Evolutionary conservation across 192 early-diverging fungal genomes (phyloP), one percentile per base, ranked within the genome.

Genomic region (Martensiomyces pterosporus): DNA sequence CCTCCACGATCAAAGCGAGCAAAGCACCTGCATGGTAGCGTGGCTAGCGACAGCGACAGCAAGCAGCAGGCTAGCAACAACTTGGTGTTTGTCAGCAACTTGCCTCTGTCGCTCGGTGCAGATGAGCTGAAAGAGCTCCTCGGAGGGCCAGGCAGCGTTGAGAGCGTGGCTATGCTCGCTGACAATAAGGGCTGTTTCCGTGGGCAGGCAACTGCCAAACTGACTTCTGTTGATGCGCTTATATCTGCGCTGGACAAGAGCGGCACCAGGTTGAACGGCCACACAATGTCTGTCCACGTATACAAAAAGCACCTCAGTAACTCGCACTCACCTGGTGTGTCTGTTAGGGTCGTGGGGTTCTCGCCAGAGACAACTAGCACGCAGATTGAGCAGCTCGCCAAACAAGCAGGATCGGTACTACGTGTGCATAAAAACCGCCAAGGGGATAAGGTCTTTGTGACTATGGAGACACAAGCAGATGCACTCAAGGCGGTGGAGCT

Each of bases 211-310:
- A 58, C 38, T 5, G 60, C 37, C 0, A 39, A 26, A 12, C 26
- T 71, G 24, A 12, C 13, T 19, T 49, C 60, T 6, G 24, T 27
- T 1, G 52, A 51, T 13, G 67, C 52, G 2, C 37, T 64, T 6
- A 43, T 71, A 4, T 38, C 60, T 2, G 60, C 67, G 13, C 27
- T 71, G 48, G 67, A 64, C 44, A 71, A 59, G 38, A 71, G 52
- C 42, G 60, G 60, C 16, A 35, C 46, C 12, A 55, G 51, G 23
- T 24, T 62, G 2, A 40, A 48, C 4, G 52, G 48, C 16, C 46
- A 42, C 17, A 49, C 49, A 33, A 38, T 71, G 39, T 60, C 61
- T 1, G 40, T 71, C 42, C 67, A 71, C 13, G 52, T 55, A 12
- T 71, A 57, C 36, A 64, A 55, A 36, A 9, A 54, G 8, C 46